These are phyloP conservation scores for Millerozyma acaciae DNA, from an alignment of 805 yeast genomes.

Conservation along the genomic window DNA sequence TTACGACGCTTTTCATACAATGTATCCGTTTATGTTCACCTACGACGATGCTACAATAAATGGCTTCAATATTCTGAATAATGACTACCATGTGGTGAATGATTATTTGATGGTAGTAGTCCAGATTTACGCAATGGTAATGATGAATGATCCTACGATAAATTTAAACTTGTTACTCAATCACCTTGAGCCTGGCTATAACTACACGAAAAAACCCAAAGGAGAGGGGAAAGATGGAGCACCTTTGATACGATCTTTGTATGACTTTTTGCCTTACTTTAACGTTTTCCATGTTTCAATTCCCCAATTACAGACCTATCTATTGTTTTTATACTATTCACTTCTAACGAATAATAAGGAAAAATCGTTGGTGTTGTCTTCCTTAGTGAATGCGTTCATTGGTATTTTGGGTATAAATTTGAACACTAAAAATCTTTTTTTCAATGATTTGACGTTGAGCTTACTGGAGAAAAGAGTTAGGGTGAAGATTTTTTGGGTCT, in stretches of 20 bases:
- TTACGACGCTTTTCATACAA: constrained; percentile 45
- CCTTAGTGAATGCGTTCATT: constrained; percentile 40
- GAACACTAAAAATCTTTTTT: constrained; percentile 37
- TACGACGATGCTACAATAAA: constrained; percentile 44
- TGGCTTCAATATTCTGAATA: constrained; percentile 46
- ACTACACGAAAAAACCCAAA: constrained; percentile 11
- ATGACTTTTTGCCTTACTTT: constrained; percentile 44
- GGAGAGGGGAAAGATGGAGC: constrained; percentile 23
- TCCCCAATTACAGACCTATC: constrained; percentile 47
- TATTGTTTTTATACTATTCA: constrained; percentile 47
- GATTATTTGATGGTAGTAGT: constrained; percentile 41
- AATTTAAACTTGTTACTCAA: constrained; percentile 38
- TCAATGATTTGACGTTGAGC: constrained; percentile 44
- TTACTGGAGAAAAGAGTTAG: constrained; percentile 33
- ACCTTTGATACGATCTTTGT: constrained; percentile 35
- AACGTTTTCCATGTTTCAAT: constrained; percentile 46
- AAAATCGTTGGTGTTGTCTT: constrained; percentile 33
- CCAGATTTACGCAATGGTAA: constrained; percentile 50
- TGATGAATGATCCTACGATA: constrained; percentile 47
- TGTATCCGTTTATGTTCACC: constrained; percentile 46
- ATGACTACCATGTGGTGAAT: constrained; percentile 40
- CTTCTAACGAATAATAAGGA: constrained; percentile 41
- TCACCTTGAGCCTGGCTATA: constrained; percentile 32
- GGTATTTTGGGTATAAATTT: constrained; percentile 42
- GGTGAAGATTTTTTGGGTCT: constrained; percentile 46